phyloP scores from a whole-genome alignment of 768 basidiomycete genomes.

The Cantharellus anzutake region DNA sequence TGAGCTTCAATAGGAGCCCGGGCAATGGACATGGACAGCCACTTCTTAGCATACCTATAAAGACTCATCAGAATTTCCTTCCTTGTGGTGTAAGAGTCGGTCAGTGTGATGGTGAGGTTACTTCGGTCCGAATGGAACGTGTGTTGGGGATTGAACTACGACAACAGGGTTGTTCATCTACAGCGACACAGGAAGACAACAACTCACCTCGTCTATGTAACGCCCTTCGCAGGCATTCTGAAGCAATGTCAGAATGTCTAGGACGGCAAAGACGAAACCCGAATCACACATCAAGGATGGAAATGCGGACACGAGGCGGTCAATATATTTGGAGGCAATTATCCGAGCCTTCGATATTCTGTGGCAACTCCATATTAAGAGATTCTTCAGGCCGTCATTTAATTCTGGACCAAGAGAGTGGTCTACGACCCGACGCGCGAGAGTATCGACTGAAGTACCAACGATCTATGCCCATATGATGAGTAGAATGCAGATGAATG shows the following conservation, averaged over 20 bases:
- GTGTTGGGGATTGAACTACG: conserved; percentile 72
- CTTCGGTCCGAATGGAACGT: conserved; percentile 66
- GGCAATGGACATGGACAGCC: conserved; percentile 75
- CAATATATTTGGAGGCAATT: conserved; percentile 64
- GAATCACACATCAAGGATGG: conserved; percentile 89
- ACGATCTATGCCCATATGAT: conserved; percentile 37
- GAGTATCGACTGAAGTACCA: conserved; percentile 45
- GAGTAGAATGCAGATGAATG: neutral
- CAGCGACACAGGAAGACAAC: neutral
- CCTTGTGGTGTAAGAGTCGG: conserved; percentile 70
- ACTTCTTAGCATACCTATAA: conserved; percentile 51
- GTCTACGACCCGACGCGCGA: conserved; percentile 56
- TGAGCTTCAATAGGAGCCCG: conserved; percentile 86
- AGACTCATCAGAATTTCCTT: conserved; percentile 67
- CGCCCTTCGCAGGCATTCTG: conserved; percentile 81
- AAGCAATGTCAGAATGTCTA: conserved; percentile 81
- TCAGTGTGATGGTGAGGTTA: conserved; percentile 55
- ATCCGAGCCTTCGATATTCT: conserved; percentile 65
- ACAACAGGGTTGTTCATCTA: neutral
- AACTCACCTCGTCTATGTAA: conserved; percentile 66
- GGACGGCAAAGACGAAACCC: conserved; percentile 66
- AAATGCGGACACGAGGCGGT: conserved; percentile 74
- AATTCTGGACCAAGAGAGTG: conserved; percentile 56
- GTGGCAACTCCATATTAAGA: conserved; percentile 67
- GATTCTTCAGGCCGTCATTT: conserved; percentile 49